Percentiles rank a stretch among this genome's conserved stretches.
Conservation (phyloP, 2,329 filamentous ascomycete genomes). For the Plenodomus lindquistii region DNA sequence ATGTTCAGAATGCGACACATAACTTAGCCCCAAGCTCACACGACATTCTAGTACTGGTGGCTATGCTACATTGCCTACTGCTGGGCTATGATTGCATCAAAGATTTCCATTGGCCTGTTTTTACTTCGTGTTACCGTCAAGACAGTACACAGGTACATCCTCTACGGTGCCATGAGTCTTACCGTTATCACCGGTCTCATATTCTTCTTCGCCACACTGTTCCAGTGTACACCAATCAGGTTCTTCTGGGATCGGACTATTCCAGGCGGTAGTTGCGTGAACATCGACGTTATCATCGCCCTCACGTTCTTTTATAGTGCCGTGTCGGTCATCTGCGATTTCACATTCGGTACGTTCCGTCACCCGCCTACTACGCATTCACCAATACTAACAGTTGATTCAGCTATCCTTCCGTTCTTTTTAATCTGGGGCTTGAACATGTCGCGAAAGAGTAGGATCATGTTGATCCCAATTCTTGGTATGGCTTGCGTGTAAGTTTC, state of each 20-base stretch:
- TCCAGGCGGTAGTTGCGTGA: conserved; percentile 46
- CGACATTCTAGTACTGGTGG: conserved; percentile 37
- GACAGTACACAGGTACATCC: conserved; percentile 37
- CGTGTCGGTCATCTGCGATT: conserved; percentile 53
- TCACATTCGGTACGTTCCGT: no score
- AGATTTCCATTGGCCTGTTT: conserved; percentile 41
- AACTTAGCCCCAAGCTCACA: not conserved
- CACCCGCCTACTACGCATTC: no score
- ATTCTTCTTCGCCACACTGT: conserved; percentile 53
- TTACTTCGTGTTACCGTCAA: conserved; percentile 40
- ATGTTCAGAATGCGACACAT: conserved; percentile 1
- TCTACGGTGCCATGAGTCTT: conserved; percentile 42
- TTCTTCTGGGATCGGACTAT: conserved; percentile 55
- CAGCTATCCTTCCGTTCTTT: conserved; percentile 55
- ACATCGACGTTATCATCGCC: conserved; percentile 46
- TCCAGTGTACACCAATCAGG: conserved; percentile 55
- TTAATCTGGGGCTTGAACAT: conserved; percentile 58
- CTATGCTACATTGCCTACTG: conserved; percentile 41
- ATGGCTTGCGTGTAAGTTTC: conserved; percentile 55
- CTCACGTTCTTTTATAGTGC: conserved; percentile 54
- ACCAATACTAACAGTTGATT: no score
- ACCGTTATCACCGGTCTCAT: conserved; percentile 43
- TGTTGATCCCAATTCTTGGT: conserved; percentile 53
- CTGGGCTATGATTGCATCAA: conserved; percentile 36
- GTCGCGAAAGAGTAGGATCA: conserved; percentile 51